A percentile compares a stretch with the other conserved stretches of the same genome.
Evolutionary conservation across 441 rosid species (phyloP).

Genomic region (Omphalea diandra): DNA sequence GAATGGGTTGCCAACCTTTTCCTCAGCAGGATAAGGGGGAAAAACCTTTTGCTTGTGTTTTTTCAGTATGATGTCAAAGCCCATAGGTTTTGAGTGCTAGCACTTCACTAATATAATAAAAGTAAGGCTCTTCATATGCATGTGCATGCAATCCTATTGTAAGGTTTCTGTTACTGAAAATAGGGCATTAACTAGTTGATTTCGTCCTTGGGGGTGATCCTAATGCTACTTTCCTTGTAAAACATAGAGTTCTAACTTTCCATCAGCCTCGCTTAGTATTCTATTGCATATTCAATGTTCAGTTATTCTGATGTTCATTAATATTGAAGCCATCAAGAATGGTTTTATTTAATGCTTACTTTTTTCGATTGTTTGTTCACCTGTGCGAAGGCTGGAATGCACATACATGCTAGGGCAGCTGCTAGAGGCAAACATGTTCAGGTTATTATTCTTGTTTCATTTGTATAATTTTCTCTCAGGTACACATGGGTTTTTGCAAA

Average conservation of each 20-base stretch:
- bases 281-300: background rate
- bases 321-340: constrained; percentile 2
- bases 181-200: background rate
- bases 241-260: background rate
- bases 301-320: background rate
- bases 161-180: background rate
- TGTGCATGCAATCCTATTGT: constrained; percentile 5
- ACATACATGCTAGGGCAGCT: constrained; percentile 80
- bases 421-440: constrained; percentile 94
- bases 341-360: background rate
- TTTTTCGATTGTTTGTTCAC: constrained; percentile 4
- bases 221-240: background rate
- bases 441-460: constrained; percentile 33
- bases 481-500: too few species aligned
- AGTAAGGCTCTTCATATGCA: background rate
- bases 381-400: constrained; percentile 77
- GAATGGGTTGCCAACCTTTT: too few species aligned
- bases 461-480: background rate
- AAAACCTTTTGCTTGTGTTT: too few species aligned
- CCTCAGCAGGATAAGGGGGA: too few species aligned
- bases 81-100: too few species aligned
- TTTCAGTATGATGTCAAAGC: too few species aligned
- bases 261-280: background rate
- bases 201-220: background rate
- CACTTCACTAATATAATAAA: too few species aligned